A percentile compares a stretch with the other conserved stretches of the same genome.
phyloP scores from a whole-genome alignment of 2,329 filamentous ascomycete genomes.

The Plectosphaerella sp. region DNA sequence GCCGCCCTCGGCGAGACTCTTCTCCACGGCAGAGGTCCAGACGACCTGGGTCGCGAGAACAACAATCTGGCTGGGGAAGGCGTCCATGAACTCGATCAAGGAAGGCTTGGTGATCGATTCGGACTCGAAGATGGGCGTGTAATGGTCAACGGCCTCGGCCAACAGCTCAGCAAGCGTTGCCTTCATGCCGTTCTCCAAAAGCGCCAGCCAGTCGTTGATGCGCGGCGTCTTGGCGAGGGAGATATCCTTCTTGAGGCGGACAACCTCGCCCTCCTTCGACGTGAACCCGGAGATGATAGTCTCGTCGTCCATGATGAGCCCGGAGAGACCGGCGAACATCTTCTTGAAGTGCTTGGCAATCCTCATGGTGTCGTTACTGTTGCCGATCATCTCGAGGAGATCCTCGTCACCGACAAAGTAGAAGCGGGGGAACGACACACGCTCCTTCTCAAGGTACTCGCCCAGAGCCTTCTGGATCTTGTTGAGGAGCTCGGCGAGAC shows the following conservation, averaged over 20 bases:
- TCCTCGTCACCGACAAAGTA: constrained; percentile 99
- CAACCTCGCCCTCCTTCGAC: constrained; percentile 90
- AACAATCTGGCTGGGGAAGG: constrained; percentile 90
- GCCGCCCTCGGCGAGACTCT: constrained; percentile 68
- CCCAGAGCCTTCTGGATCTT: constrained; percentile 99
- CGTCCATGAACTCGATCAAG: constrained; percentile 75
- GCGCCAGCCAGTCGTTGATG: constrained; percentile 98
- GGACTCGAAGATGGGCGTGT: constrained; percentile 71
- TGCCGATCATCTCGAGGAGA: constrained; percentile 96
- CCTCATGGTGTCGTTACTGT: constrained; percentile 93
- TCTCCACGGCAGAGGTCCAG: constrained; percentile 86
- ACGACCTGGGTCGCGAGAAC: constrained; percentile 90
- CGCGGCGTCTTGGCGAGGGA: constrained; percentile 89
- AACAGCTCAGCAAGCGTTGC: constrained; percentile 86
- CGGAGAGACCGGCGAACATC: constrained; percentile 97
- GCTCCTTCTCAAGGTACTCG: constrained; percentile 96
- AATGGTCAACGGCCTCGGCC: constrained; percentile 79
- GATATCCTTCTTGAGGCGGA: constrained; percentile 84
- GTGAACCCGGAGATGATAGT: constrained; percentile 86
- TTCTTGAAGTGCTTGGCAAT: constrained; percentile 99
- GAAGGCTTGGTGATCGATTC: constrained; percentile 64
- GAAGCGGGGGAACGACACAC: constrained; percentile 95
- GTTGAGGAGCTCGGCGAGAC: constrained; percentile 92
- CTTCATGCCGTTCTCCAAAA: constrained; percentile 92
- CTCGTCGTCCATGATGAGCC: constrained; percentile 87